Evolutionary conservation across 129 eudicot genomes (phyloP).

Genomic region (Tagetes erecta): DNA sequence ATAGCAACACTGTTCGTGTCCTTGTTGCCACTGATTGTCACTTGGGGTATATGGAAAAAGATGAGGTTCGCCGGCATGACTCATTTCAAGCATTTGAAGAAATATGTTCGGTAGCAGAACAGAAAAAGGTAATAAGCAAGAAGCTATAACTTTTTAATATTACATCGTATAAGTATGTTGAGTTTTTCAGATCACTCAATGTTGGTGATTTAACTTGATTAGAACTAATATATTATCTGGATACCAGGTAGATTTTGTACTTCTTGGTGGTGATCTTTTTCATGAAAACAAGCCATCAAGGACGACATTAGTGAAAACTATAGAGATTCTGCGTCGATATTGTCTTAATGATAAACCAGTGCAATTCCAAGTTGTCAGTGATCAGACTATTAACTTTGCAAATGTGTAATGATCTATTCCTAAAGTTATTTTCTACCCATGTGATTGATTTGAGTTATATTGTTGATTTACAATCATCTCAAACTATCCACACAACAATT

Average conservation of each 20-base stretch:
- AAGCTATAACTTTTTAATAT: conserved; percentile 1
- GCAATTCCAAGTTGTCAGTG: conserved; percentile 98
- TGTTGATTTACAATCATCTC: neutral
- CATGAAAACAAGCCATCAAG: conserved; percentile 98
- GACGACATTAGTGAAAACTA: conserved; percentile 86
- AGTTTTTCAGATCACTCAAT: neutral
- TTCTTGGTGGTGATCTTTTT: conserved; percentile 97
- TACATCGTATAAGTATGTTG: conserved; percentile 5
- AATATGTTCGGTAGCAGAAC: conserved; percentile 90
- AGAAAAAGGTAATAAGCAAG: conserved; percentile 56
- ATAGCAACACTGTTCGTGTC: conserved; percentile 64
- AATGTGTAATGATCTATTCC: conserved; percentile 60
- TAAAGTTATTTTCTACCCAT: neutral
- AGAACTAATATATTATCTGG: conserved; percentile 21
- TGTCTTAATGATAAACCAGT: conserved; percentile 91
- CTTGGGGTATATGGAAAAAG: conserved; percentile 96
- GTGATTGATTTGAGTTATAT: conserved; percentile 17
- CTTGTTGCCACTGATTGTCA: conserved; percentile 98
- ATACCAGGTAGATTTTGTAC: conserved; percentile 81
- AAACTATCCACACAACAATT: neutral
- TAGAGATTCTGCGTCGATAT: conserved; percentile 85
- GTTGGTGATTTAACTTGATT: neutral
- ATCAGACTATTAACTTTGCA: conserved; percentile 94
- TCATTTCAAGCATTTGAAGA: conserved; percentile 96
- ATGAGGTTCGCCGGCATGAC: conserved; percentile 93